Evolutionary conservation across 2,329 filamentous ascomycete species (phyloP).

Genomic region (Aspergillus chevalieri): DNA sequence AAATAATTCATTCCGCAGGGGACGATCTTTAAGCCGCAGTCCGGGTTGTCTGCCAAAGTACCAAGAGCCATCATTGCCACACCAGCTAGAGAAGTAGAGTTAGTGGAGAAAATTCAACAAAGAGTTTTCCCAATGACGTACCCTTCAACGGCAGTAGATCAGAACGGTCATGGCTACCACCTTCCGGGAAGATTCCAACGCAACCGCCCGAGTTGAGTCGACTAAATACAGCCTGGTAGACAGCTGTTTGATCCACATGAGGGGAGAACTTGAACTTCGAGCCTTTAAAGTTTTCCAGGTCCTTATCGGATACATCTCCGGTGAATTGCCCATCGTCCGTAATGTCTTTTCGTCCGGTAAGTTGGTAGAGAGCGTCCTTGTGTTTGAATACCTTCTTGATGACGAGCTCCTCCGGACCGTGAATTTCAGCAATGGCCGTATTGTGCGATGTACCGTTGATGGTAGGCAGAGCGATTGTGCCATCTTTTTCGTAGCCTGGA

Average conservation of each 20-base stretch:
- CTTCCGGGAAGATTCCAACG: slow-evolving; percentile 95
- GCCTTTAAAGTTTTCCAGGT: slow-evolving; percentile 60
- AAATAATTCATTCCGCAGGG: slow-evolving; percentile 99
- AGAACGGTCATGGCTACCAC: slow-evolving; percentile 89
- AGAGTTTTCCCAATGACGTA: slow-evolving; percentile 17
- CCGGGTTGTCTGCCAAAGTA: slow-evolving; percentile 73
- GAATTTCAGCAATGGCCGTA: slow-evolving; percentile 75
- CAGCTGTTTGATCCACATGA: slow-evolving; percentile 86
- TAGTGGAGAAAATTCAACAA: slow-evolving; percentile 3
- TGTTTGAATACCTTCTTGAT: slow-evolving; percentile 84
- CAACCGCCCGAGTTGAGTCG: slow-evolving; percentile 76
- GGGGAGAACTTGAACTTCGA: slow-evolving; percentile 82
- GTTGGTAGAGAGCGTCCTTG: slow-evolving; percentile 65
- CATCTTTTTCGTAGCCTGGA: slow-evolving; percentile 65
- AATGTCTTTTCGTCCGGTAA: slow-evolving; percentile 73
- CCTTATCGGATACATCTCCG: slow-evolving; percentile 48
- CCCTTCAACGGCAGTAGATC: slow-evolving; percentile 83
- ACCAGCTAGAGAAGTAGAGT: slow-evolving; percentile 55
- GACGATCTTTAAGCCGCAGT: slow-evolving; percentile 88
- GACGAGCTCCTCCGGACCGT: slow-evolving; percentile 71
- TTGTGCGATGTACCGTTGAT: slow-evolving; percentile 74
- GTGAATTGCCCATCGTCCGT: slow-evolving; percentile 59
- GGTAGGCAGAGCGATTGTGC: slow-evolving; percentile 79
- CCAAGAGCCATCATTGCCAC: slow-evolving; percentile 97
- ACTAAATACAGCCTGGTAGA: slow-evolving; percentile 89